A percentile compares a stretch with the other conserved stretches of the same genome.
Conservation (phyloP, 2,329 filamentous ascomycete species). For the Fusarium udum region DNA sequence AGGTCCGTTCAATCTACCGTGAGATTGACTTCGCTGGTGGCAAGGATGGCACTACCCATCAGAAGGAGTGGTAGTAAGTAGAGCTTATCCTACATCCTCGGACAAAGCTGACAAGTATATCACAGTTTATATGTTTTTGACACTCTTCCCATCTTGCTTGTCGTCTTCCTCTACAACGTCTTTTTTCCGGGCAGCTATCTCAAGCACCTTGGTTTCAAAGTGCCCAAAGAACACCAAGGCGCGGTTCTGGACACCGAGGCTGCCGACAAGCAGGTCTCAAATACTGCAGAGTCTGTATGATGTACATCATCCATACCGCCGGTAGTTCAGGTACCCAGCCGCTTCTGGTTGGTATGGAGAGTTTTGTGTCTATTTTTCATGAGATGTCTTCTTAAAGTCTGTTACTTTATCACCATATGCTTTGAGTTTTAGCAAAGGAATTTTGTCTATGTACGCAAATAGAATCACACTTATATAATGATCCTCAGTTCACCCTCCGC, state of each 20-base stretch:
- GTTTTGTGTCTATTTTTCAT: not conserved
- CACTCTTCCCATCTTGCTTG: conserved; percentile 26
- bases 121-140: conserved; percentile 31
- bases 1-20: conserved; percentile 37
- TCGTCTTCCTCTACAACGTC: conserved; percentile 30
- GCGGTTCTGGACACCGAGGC: not conserved
- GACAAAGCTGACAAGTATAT: not conserved
- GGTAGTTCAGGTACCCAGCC: too few species aligned
- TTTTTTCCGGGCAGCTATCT: conserved; percentile 33
- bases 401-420: not conserved
- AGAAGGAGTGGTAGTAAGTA: conserved; percentile 38
- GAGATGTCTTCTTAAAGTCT: not conserved
- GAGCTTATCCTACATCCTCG: accelerated
- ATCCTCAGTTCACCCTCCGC: not conserved
- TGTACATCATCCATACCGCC: accelerated
- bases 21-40: conserved; percentile 34
- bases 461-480: not conserved
- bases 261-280: not conserved
- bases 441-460: not conserved
- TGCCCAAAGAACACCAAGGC: not conserved
- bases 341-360: not conserved
- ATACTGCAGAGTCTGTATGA: not conserved
- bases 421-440: not conserved
- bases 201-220: conserved; percentile 31
- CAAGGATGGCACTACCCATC: conserved; percentile 24